Base-by-base conservation (phyloP, 192 early-diverging fungal species). In the Coemansia sp. region DNA sequence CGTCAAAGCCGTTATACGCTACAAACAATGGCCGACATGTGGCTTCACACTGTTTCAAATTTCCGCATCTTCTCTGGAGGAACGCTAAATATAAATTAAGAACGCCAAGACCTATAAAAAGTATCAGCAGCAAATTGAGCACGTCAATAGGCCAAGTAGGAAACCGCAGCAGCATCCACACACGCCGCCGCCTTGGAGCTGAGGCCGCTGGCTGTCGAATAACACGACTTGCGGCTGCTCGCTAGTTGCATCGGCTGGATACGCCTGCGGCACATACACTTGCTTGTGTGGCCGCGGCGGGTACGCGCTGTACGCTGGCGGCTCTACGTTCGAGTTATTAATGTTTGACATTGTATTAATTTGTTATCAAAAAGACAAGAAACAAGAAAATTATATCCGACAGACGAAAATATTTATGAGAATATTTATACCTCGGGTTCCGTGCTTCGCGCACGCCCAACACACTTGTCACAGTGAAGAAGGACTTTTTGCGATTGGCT, bases 141-240 rank as follows among this genome's bases (percentile, higher is more conserved):
- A n/a, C 19, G 51, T 53, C 23, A 27, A 54, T 12, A 54, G 22
- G 17, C 52, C 52, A 23, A n/a, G 22, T 21, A 54, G 52, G 52
- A 5, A 54, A 4, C 52, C 52, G 23, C 52, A 54, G 23, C 52
- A 54, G 19, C 17, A 54, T 21, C 52, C 52, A 26, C 31, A 35
- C 31, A 35, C 31, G 7, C 31, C 31, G 31, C 52, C 52, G 52
- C 52, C 52, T 22, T 54, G 52, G 17, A 54, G n/a, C 47, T 48
- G 16, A 17, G 47, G 47, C 14, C 47, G 47, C 21, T 54, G 17
- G 17, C 22, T 17, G 52, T 54, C 52, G 52, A 54, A 54, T 21
- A 54, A 22, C 22, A 54, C 52, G 7, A 54, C 52, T 10, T 54
- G 52, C 23, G 52, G 52, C 17, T 12, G 21, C 52, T 54, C 23